A percentile compares a stretch with the other conserved stretches of the same genome.
phyloP scores from a whole-genome alignment of 1,284 basidiomycete species.

The Austroboletus sp. region DNA sequence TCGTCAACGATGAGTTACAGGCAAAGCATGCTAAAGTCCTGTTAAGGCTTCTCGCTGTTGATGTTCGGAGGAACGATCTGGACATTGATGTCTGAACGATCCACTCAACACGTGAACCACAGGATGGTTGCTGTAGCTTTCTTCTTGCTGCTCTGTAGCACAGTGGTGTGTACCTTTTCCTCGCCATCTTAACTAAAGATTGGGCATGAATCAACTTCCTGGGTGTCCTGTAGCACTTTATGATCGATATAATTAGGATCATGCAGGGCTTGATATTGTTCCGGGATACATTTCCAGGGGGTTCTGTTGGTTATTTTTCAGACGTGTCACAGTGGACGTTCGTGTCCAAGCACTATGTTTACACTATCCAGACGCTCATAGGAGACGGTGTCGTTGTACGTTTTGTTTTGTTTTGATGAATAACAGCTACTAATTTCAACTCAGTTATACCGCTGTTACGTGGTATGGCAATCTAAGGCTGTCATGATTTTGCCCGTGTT shows the following conservation, averaged over 20 bases:
- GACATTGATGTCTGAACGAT: background rate
- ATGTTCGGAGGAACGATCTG: conserved; percentile 11
- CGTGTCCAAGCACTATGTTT: conserved; percentile 25
- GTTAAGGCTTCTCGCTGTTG: conserved; percentile 8
- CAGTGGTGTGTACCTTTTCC: background rate
- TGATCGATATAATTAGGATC: conserved; percentile 10
- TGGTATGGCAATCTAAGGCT: conserved; percentile 8
- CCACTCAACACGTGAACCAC: background rate
- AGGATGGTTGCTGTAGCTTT: conserved; percentile 1
- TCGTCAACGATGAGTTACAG: background rate
- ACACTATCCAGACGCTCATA: conserved; percentile 27
- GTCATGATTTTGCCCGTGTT: conserved; percentile 10
- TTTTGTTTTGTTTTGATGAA: background rate
- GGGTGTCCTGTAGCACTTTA: conserved; percentile 9
- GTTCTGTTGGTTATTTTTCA: conserved; percentile 18
- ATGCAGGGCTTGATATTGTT: background rate
- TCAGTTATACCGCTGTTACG: conserved; percentile 15
- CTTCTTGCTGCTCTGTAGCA: conserved; percentile 1
- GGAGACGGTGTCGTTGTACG: conserved; percentile 25
- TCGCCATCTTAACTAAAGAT: background rate
- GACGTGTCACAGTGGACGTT: conserved; percentile 24
- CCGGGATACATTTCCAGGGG: conserved; percentile 4
- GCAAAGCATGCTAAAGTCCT: background rate
- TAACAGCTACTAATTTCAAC: background rate
- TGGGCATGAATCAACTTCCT: background rate